Base-by-base conservation (phyloP, 2,329 filamentous ascomycete species). In the Didymella keratinophila region DNA sequence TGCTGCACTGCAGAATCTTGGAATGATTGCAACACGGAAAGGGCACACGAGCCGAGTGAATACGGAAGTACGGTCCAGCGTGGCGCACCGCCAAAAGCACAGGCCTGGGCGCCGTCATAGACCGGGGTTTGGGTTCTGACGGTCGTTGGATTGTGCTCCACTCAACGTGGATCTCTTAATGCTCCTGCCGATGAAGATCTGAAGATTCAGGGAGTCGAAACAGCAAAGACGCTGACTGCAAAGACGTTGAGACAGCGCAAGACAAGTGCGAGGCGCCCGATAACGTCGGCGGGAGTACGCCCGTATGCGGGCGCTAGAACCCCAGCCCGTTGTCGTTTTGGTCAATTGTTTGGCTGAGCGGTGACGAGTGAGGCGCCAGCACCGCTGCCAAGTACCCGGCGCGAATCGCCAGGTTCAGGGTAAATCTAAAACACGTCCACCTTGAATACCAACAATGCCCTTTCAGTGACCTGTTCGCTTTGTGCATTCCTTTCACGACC, bases 311-410 rank as follows among this genome's bases (percentile, higher is more conserved):
- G 56, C 56, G 56, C 56, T 58, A 58, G 32, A 28, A 32, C 36
- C 36, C n/a, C 36, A 3, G 16, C 28, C 44, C 41, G 20, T 43
- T 42, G 34, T 34, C 37, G 45, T 12, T 21, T 30, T 45, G 50
- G 45, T 25, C n/a, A 20, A 28, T 36, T 42, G 50, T 46, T 54
- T 45, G 56, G 50, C 34, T 54, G 39, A 53, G 50, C 45, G 56
- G 50, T 58, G 56, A 58, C 56, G 50, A 18, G n/a, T 25, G 50
- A 53, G 56, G 56, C 56, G 56, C 55, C 37, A 36, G 48, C 39
- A 37, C 41, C 41, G 43, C 42, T 47, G 54, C 54, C 54, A 57
- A 57, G 54, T 44, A n/a, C 30, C 11, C 30, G 30, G 50, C 39
- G 39, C 50, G 44, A 47, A 37, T 36, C 23, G 27, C 43, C 49